These are phyloP conservation scores for Annona squamosa DNA, from an alignment of 164 flowering plant genomes.

Conservation along the genomic window DNA sequence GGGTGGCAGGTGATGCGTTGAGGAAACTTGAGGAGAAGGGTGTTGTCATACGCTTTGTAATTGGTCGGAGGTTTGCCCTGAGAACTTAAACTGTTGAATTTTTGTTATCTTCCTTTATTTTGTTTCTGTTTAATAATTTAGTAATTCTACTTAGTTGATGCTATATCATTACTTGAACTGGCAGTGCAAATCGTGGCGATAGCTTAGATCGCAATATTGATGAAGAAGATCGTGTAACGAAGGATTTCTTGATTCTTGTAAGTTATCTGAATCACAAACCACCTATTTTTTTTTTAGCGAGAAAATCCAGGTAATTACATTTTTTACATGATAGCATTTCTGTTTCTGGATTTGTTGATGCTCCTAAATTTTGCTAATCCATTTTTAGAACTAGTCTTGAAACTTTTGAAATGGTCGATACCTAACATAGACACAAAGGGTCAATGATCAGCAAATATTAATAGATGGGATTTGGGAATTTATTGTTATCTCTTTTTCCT, in stretches of 20 bases:
- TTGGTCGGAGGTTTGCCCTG: conserved; percentile 83
- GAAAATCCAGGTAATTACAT: background rate
- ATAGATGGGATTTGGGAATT: background rate
- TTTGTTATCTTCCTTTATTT: background rate
- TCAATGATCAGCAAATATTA: background rate
- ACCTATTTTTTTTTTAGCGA: background rate
- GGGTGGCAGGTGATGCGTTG: conserved; percentile 64
- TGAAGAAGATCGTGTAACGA: conserved; percentile 58
- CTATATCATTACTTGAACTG: conserved; percentile 9
- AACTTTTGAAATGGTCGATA: background rate
- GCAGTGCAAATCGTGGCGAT: conserved; percentile 96
- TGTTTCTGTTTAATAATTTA: too few species aligned
- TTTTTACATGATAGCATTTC: background rate
- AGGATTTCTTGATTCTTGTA: conserved; percentile 91
- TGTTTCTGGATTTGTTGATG: background rate
- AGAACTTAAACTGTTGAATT: conserved; percentile 8
- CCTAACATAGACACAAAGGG: background rate
- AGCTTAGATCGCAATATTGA: conserved; percentile 94
- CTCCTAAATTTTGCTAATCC: background rate
- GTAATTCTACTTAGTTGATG: conserved; percentile 3
- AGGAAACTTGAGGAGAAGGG: conserved; percentile 87
- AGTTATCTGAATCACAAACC: conserved; percentile 19
- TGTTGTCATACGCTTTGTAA: conserved; percentile 84
- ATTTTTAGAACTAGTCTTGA: background rate
- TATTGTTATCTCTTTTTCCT: background rate